Conservation (phyloP, 495 filamentous ascomycete species). For the Bacidia rubella region DNA sequence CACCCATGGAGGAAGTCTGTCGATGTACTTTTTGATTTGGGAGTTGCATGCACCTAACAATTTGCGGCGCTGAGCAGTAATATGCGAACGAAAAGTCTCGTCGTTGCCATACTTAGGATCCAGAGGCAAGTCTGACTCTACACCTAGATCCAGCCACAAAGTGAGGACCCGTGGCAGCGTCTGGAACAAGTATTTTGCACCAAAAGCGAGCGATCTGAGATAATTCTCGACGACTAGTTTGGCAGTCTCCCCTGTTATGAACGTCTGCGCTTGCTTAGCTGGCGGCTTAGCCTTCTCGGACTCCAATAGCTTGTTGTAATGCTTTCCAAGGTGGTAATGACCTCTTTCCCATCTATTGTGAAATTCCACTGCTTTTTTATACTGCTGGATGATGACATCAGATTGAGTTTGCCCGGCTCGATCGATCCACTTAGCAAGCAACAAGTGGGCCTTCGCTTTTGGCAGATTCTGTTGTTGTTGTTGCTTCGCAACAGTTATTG, state of each 20-base stretch:
- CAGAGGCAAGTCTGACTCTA: conserved; percentile 50
- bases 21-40: conserved; percentile 58
- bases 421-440: conserved; percentile 95
- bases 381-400: conserved; percentile 59
- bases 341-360: conserved; percentile 79
- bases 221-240: conserved; percentile 91
- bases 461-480: conserved; percentile 30
- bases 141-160: conserved; percentile 84
- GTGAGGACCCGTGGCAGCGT: conserved; percentile 82
- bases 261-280: conserved; percentile 45
- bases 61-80: conserved; percentile 41
- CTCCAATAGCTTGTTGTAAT: conserved; percentile 94
- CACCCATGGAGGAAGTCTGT: conserved; percentile 67
- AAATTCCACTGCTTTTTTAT: conserved; percentile 52
- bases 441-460: conserved; percentile 51
- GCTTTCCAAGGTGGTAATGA: conserved; percentile 89
- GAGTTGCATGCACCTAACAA: conserved; percentile 58
- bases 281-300: conserved; percentile 66
- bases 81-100: conserved; percentile 45
- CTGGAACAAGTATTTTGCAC: conserved; percentile 89
- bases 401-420: conserved; percentile 80
- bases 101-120: conserved; percentile 53
- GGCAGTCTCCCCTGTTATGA: conserved; percentile 61
- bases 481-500: conserved; percentile 22
- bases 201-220: conserved; percentile 68